Conservation (phyloP, 2,329 filamentous ascomycete genomes). For the Ambrosiella beaveri region DNA sequence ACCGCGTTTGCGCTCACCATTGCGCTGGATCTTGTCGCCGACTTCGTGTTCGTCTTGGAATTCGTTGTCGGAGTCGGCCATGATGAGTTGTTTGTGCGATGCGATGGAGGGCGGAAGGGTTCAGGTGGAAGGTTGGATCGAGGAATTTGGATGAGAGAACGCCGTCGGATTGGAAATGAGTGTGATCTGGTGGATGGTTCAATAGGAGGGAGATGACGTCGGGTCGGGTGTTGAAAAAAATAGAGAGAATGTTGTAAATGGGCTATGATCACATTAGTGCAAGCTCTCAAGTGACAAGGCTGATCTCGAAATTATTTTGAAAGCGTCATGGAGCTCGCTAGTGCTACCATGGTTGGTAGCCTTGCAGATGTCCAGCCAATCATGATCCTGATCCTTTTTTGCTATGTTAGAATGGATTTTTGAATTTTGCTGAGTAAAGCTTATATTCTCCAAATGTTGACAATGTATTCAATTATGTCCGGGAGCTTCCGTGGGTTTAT, state of each 20-base stretch:
- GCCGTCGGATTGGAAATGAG: no score
- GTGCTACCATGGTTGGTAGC: neutral
- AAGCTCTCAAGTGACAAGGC: neutral
- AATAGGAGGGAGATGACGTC: no score
- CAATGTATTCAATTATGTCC: no score
- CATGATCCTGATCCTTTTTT: neutral
- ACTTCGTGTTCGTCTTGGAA: constrained; percentile 38
- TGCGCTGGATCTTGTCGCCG: constrained; percentile 14
- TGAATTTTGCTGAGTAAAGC: no score
- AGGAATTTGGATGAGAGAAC: neutral
- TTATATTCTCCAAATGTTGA: no score
- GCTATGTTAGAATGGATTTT: no score
- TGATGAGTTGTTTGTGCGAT: constrained; percentile 19
- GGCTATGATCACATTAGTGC: no score
- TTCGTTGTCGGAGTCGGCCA: constrained; percentile 60
- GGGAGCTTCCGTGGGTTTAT: no score
- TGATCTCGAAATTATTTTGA: neutral
- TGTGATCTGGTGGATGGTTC: no score
- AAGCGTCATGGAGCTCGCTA: neutral
- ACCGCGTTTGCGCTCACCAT: constrained; percentile 25
- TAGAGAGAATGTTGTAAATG: no score
- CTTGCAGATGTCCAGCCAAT: neutral
- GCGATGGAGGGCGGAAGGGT: neutral
- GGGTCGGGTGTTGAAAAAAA: no score
- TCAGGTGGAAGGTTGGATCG: neutral